Evolutionary conservation across 148 eudicot species (phyloP).

Genomic region (Rheum nobile): DNA sequence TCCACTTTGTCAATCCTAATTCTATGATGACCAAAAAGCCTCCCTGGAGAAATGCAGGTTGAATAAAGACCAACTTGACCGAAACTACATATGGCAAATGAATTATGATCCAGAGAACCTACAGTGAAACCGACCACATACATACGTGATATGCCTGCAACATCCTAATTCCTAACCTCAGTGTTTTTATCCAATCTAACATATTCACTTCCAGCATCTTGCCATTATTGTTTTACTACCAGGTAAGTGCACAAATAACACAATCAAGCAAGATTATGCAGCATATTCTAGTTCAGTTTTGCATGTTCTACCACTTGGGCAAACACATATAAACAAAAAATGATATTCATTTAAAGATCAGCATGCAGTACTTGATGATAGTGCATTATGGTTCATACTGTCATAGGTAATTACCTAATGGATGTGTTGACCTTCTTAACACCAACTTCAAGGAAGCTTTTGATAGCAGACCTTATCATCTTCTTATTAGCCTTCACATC

Average conservation of each 20-base stretch:
- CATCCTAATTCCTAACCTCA: neutral
- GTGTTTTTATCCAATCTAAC: neutral
- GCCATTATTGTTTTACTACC: neutral
- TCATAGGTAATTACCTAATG: constrained; percentile 19
- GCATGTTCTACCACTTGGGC: neutral
- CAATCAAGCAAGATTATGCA: neutral
- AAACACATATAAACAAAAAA: neutral
- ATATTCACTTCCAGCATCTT: neutral
- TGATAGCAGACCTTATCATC: constrained; percentile 31
- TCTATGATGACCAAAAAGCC: neutral
- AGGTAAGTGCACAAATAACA: neutral
- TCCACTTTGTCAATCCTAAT: neutral
- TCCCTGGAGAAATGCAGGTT: neutral
- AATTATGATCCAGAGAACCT: neutral
- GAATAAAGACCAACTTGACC: neutral
- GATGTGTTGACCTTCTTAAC: constrained; percentile 27
- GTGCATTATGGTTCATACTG: neutral
- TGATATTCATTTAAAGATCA: neutral
- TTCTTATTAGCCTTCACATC: constrained; percentile 35
- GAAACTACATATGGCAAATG: neutral
- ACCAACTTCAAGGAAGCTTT: constrained; percentile 19
- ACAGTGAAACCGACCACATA: neutral
- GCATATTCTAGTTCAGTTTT: neutral
- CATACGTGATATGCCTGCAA: neutral
- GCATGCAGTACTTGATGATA: neutral